Base-by-base conservation (phyloP, 2,329 filamentous ascomycete species). In the Fusarium austroafricanum region DNA sequence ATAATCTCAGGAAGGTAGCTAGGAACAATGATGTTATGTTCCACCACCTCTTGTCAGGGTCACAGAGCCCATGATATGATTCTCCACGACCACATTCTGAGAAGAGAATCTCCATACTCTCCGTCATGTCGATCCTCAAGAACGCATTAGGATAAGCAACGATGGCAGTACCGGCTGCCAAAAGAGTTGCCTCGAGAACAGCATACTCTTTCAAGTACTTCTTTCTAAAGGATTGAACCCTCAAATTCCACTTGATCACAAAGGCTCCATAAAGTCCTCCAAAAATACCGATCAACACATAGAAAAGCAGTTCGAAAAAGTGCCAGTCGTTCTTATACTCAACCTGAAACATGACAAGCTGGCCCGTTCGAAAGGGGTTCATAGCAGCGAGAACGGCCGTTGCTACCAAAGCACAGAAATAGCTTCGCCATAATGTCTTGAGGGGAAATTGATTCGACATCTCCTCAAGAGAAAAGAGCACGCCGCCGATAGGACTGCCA, bases 291-390 rank as follows among this genome's bases (percentile, higher is more conserved):
- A 99, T 89, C 53, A 97, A 83, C 68, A 97, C 87, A 79, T 97
- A 99, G 76, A 98, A 98, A 26, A 97, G 79, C 5, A 96, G 85
- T 77, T 99, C 96, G 75, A 99, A 99, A 75, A 97, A 97, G 81
- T 99, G 96, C 96, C 96, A 99, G 39, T 92, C 91, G 39, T 95
- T 91, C 78, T 98, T 95, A 76, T 99, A 99, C 73, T 89, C 89
- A 74, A 99, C 95, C 74, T 97, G 94, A 79, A 99, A 99, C 95
- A 99, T 98, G 87, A 99, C 96, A 40, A 99, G 86, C 76, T 99
- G 96, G 20, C 96, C 96, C 0, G 96, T 98, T 52, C 96, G 86
- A 80, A 99, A 99, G 21, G 96, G 96, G 73, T 99, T 99, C 93
- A 99, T 97, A 60, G 92, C 93, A 26, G 96, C 91, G 38, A 99